phyloP scores from a whole-genome alignment of 768 basidiomycete genomes.

The Royoungia palumana region DNA sequence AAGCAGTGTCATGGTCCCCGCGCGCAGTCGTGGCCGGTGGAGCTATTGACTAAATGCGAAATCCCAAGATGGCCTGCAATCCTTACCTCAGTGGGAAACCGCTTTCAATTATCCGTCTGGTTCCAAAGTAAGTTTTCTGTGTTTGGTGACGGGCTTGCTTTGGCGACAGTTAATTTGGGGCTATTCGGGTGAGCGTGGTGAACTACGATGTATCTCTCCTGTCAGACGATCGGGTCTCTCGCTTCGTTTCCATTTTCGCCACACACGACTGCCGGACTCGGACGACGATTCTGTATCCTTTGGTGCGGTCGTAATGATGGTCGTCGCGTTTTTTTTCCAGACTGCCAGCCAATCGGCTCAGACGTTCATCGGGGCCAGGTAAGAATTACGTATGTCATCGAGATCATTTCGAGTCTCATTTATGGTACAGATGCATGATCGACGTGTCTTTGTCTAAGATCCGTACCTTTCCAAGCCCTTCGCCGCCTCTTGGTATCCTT shows the following conservation, averaged over 20 bases:
- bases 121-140: conserved; percentile 22
- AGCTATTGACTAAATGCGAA: background rate
- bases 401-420: background rate
- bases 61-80: conserved; percentile 35
- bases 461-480: too few species aligned
- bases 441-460: too few species aligned
- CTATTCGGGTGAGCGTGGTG: conserved; percentile 31
- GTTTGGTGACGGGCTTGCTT: background rate
- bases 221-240: conserved; percentile 38
- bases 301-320: conserved; percentile 39
- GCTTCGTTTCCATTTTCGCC: conserved; percentile 38
- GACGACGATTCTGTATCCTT: conserved; percentile 35
- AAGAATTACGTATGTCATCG: background rate
- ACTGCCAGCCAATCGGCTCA: conserved; percentile 37
- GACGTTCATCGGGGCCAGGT: conserved; percentile 46
- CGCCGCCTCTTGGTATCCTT: too few species aligned
- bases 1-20: too few species aligned
- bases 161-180: conserved; percentile 31
- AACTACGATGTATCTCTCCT: too few species aligned
- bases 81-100: conserved; percentile 35
- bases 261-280: conserved; percentile 40
- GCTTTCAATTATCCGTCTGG: conserved; percentile 31
- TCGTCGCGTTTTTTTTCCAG: conserved; percentile 37
- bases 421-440: conserved; percentile 29
- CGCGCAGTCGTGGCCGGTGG: too few species aligned